Evolutionary conservation across 139 green algal species (phyloP).

Genomic region (Volvox reticuliferus): DNA sequence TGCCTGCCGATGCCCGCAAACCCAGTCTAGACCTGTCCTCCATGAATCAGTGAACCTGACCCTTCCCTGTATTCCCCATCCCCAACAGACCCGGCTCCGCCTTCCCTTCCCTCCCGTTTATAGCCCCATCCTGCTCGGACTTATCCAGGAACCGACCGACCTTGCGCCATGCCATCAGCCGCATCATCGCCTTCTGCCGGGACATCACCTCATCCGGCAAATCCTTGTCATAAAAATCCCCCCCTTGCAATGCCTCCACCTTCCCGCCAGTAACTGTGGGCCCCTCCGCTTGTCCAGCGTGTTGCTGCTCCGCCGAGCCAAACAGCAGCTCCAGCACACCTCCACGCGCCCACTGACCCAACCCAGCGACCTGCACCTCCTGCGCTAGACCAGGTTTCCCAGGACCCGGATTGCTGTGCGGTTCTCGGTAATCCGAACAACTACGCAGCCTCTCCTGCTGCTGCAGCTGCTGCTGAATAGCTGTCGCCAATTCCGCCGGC

Average conservation of each 20-base stretch:
- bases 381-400: too few relatives aligned
- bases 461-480: background rate
- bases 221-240: background rate
- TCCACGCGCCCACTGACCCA: background rate
- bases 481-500: background rate
- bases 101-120: too few relatives aligned
- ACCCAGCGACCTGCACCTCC: background rate
- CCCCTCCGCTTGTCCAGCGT: background rate
- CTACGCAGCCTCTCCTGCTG: background rate
- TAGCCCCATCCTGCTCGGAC: too few relatives aligned
- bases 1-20: too few relatives aligned
- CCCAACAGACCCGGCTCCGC: too few relatives aligned
- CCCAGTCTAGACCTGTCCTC: too few relatives aligned
- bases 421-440: too few relatives aligned
- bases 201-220: constrained; percentile 10
- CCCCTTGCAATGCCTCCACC: background rate
- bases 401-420: too few relatives aligned
- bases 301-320: background rate
- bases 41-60: too few relatives aligned
- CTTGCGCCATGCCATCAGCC: constrained; percentile 9
- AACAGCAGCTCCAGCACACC: constrained; percentile 19
- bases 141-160: background rate
- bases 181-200: background rate
- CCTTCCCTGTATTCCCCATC: too few relatives aligned
- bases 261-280: too few relatives aligned